These are phyloP conservation scores for Piloderma croceum DNA, from an alignment of 768 basidiomycete genomes.

Conservation along the genomic window DNA sequence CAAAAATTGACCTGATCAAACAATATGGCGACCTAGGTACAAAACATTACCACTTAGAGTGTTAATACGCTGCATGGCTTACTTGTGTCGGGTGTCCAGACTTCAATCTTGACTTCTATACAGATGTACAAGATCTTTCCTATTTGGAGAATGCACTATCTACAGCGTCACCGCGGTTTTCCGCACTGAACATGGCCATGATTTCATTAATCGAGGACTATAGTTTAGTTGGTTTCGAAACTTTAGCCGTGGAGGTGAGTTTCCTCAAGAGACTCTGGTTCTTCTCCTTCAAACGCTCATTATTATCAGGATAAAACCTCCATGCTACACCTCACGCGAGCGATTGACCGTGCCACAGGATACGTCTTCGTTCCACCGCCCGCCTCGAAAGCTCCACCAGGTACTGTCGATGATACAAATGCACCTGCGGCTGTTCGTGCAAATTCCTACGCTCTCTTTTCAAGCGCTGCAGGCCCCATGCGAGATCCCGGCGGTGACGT, in stretches of 20 bases:
- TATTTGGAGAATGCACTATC: conserved; percentile 77
- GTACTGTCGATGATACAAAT: conserved; percentile 24
- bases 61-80: background rate
- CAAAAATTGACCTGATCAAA: conserved; percentile 87
- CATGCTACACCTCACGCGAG: conserved; percentile 82
- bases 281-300: background rate
- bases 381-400: conserved; percentile 25
- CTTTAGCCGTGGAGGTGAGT: conserved; percentile 87
- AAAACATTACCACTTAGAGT: conserved; percentile 14
- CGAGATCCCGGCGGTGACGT: conserved; percentile 47
- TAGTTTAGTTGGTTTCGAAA: conserved; percentile 91
- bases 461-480: conserved; percentile 54
- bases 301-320: conserved; percentile 80
- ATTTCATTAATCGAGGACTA: conserved; percentile 93
- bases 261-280: background rate
- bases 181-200: conserved; percentile 81
- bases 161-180: conserved; percentile 59
- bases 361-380: conserved; percentile 76
- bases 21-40: conserved; percentile 89
- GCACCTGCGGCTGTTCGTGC: conserved; percentile 42
- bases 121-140: conserved; percentile 93
- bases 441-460: conserved; percentile 64
- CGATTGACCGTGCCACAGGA: conserved; percentile 88
- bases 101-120: conserved; percentile 97
- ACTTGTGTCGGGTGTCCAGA: conserved; percentile 40